Conservation (phyloP, 2,329 filamentous ascomycete genomes). For the Fusarium bactridioides region DNA sequence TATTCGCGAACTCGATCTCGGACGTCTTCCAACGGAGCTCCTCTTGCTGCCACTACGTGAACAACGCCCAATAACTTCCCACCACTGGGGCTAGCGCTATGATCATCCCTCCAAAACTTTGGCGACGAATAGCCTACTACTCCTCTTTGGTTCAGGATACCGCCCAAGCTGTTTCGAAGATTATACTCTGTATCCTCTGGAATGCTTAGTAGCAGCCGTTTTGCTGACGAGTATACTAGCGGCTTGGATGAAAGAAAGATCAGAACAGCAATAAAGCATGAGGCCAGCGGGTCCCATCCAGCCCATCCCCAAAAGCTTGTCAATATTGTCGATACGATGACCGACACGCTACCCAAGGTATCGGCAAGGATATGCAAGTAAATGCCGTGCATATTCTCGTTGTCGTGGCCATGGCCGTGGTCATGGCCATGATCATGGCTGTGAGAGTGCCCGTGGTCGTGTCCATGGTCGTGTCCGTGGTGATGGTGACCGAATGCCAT, state of each 20-base stretch:
- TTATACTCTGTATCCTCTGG: conserved; percentile 88
- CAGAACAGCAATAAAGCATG: conserved; percentile 89
- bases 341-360: conserved; percentile 90
- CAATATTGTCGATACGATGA: conserved; percentile 88
- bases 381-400: conserved; percentile 98
- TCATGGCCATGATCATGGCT: conserved; percentile 45
- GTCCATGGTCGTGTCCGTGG: conserved; percentile 57
- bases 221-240: conserved; percentile 84
- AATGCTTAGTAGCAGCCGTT: conserved; percentile 82
- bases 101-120: conserved; percentile 91
- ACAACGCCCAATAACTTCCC: conserved; percentile 80
- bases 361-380: conserved; percentile 96
- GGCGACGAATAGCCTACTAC: conserved; percentile 87
- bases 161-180: conserved; percentile 84
- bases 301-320: conserved; percentile 90
- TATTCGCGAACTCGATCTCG: conserved; percentile 78
- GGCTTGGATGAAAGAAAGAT: conserved; percentile 94
- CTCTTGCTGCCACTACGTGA: conserved; percentile 79
- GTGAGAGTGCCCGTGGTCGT: conserved; percentile 47
- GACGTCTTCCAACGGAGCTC: conserved; percentile 82
- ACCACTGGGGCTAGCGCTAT: conserved; percentile 52
- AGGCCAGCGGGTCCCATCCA: conserved; percentile 93
- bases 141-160: conserved; percentile 81
- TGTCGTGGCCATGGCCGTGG: conserved; percentile 67
- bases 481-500: conserved; percentile 80